phyloP scores from a whole-genome alignment of 257 asterid genomes.

The Lycium barbarum region DNA sequence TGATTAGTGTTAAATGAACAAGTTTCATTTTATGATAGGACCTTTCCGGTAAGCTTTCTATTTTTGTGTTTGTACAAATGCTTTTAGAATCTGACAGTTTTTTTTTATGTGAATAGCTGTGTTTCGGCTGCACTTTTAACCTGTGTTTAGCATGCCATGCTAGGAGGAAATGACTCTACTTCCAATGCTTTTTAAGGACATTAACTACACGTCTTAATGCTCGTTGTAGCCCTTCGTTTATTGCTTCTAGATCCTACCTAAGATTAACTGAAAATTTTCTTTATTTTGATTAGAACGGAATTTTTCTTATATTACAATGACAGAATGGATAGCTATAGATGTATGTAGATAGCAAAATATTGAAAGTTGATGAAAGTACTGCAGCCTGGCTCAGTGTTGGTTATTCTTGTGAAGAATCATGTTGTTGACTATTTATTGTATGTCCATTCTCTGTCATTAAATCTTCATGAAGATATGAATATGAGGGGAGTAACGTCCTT shows the following conservation, averaged over 20 bases:
- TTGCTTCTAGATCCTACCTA: not conserved
- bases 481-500: not conserved
- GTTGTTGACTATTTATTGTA: not conserved
- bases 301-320: not conserved
- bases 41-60: not conserved
- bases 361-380: not conserved
- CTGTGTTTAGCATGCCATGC: not conserved
- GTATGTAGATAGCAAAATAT: not conserved
- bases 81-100: not conserved
- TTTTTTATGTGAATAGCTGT: not conserved
- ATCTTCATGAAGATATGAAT: not conserved
- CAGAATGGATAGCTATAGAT: too few relatives aligned
- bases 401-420: not conserved
- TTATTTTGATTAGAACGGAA: not conserved
- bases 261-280: not conserved
- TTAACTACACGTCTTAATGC: not conserved
- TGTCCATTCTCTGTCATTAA: not conserved
- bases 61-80: not conserved
- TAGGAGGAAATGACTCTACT: not conserved
- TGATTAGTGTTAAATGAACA: not conserved
- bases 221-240: not conserved
- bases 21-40: conserved; percentile 10
- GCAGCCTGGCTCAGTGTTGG: not conserved
- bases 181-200: not conserved
- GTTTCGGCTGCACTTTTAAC: not conserved